Evolutionary conservation across 768 basidiomycete genomes (phyloP).

Genomic region (Lactarius quietus): DNA sequence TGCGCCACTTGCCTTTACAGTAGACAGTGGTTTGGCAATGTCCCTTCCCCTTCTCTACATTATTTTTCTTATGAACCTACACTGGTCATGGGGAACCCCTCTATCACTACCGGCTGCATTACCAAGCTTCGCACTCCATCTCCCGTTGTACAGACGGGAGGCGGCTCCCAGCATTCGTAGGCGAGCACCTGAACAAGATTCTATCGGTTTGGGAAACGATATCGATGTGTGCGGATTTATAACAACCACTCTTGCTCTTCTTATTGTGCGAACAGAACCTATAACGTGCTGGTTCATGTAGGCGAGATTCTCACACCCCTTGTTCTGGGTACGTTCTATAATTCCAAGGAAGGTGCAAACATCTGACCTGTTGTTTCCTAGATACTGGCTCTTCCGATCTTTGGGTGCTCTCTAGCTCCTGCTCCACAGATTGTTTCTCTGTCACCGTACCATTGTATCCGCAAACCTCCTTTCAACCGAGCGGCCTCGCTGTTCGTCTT

Average conservation of each 20-base stretch:
- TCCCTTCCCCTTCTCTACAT: background rate
- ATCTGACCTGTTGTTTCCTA: constrained; percentile 28
- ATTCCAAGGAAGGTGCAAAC: background rate
- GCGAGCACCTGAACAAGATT: constrained; percentile 15
- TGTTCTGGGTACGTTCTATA: constrained; percentile 49
- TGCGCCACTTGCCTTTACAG: background rate
- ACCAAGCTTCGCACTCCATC: constrained; percentile 8
- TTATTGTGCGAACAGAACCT: constrained; percentile 43
- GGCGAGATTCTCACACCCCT: constrained; percentile 52
- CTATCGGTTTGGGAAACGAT: constrained; percentile 57
- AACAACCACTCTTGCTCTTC: background rate
- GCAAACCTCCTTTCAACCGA: constrained; percentile 44
- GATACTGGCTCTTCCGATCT: constrained; percentile 79
- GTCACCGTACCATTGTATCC: constrained; percentile 47
- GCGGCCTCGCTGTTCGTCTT: constrained; percentile 46
- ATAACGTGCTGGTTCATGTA: constrained; percentile 56
- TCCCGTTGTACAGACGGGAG: constrained; percentile 16
- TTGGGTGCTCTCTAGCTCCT: constrained; percentile 65
- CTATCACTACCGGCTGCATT: background rate
- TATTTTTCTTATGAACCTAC: background rate
- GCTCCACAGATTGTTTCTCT: constrained; percentile 41
- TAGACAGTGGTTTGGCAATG: background rate
- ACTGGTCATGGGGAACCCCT: constrained; percentile 5
- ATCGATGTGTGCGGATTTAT: constrained; percentile 53
- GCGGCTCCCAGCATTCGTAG: background rate